Evolutionary conservation across 148 eudicot genomes (phyloP), one percentile per base, ranked within the genome.

Genomic region (Drosera capensis): DNA sequence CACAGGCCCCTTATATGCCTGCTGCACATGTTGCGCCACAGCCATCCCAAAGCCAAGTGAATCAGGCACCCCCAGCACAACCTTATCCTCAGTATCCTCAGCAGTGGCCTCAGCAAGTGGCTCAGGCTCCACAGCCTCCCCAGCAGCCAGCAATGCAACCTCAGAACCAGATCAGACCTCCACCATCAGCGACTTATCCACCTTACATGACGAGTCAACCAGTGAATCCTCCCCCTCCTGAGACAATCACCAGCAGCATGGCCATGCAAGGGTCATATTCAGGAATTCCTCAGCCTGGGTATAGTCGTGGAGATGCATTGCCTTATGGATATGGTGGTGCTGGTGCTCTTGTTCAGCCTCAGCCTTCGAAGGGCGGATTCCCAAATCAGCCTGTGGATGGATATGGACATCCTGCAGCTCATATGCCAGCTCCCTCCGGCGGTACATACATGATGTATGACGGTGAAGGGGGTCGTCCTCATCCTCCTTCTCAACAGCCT

Each of bases 381-480:
- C 63, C 71, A 34, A 30, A 59, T n/a, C 80, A 71, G 50, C 64
- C 72, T 1, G 78, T 60, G 17, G 90, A 82, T 24, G 83, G 74
- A 40, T 88, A 88, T 46, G 30, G 71, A 5, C 11, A 9, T 36
- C 28, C 68, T 56, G 94, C 73, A 21, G 51, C 87, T 31, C 84
- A 71, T 57, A 73, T 71, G 11, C 28, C 78, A 12, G 67, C 66
- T 24, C 58, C 86, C 24, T 61, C 71, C 21, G 82, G 69, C 24
- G 84, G 79, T 43, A 20, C 79, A 7, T 90, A 84, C 44, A 64
- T 71, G 78, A 49, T 80, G 58, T 84, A 71, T 37, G 87, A 84
- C 7, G 55, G 68, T 57, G 94, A 78, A 47, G 70, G 70, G 15
- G 71, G 70, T 14, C 62, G 77, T 9, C 35, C 58, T 9, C 38